These are phyloP conservation scores for Mediolabrus comicus DNA, from an alignment of 108 stramenopile species.

Conservation along the genomic window DNA sequence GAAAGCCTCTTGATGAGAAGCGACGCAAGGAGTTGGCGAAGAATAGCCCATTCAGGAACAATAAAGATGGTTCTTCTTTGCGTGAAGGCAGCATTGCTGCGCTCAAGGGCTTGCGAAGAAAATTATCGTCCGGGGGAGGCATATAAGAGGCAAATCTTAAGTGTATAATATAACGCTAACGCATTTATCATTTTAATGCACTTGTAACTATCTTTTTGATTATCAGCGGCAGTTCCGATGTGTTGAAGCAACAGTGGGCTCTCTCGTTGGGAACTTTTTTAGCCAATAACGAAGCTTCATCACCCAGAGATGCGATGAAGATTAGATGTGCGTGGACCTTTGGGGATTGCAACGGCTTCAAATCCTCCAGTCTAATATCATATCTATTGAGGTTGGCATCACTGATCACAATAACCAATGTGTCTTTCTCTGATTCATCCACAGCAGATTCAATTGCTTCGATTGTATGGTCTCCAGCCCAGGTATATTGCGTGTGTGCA, in stretches of 20 bases:
- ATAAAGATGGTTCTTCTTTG: neutral
- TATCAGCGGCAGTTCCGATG: slow-evolving; percentile 58
- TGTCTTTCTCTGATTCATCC: slow-evolving; percentile 35
- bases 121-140: neutral
- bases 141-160: neutral
- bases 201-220: slow-evolving; percentile 59
- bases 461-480: slow-evolving; percentile 81
- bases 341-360: slow-evolving; percentile 43
- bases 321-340: slow-evolving; percentile 62
- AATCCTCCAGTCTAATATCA: slow-evolving; percentile 63
- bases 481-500: slow-evolving; percentile 90
- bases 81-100: neutral
- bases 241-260: slow-evolving; percentile 64
- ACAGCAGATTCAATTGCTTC: slow-evolving; percentile 78
- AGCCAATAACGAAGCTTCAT: slow-evolving; percentile 56
- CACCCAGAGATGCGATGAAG: slow-evolving; percentile 72
- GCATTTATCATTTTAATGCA: slow-evolving; percentile 16
- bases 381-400: slow-evolving; percentile 91
- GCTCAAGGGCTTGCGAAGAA: neutral
- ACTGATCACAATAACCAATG: slow-evolving; percentile 71
- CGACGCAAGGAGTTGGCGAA: neutral
- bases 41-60: neutral
- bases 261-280: slow-evolving; percentile 54
- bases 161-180: neutral
- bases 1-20: neutral